These are phyloP conservation scores for Bocquillonia castaneifolia DNA, from an alignment of 441 rosid genomes.

Conservation along the genomic window DNA sequence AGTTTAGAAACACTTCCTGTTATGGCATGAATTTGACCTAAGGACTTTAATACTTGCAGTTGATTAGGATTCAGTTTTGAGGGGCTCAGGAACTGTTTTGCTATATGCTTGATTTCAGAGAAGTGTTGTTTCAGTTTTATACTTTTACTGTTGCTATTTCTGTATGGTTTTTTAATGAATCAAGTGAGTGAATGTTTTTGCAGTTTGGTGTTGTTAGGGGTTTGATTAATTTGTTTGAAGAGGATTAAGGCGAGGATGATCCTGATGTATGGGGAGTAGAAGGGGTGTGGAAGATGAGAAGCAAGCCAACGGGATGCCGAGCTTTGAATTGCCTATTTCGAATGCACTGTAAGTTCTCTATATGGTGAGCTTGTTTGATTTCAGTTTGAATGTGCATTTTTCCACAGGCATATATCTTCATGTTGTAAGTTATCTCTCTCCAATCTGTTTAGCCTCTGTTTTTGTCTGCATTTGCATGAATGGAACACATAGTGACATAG, in stretches of 20 bases:
- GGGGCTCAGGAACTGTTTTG: background rate
- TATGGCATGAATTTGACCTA: background rate
- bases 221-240: conserved; percentile 20
- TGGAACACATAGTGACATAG: background rate
- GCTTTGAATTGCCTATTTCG: conserved; percentile 36
- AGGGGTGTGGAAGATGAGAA: conserved; percentile 35
- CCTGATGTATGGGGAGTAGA: conserved; percentile 30
- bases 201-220: conserved; percentile 19
- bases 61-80: background rate
- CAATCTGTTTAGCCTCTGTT: background rate
- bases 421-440: background rate
- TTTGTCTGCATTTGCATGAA: background rate
- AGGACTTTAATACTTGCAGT: background rate
- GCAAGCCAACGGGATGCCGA: conserved; percentile 40
- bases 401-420: background rate
- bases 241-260: conserved; percentile 18
- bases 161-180: conserved; percentile 10
- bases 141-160: conserved; percentile 6
- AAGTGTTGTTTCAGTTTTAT: background rate
- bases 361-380: background rate
- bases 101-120: background rate
- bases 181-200: conserved; percentile 16
- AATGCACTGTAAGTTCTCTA: conserved; percentile 31
- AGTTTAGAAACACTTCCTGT: background rate
- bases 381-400: background rate